Evolutionary conservation across 495 filamentous ascomycete genomes (phyloP).

Genomic region (Rostrohypoxylon terebratum): DNA sequence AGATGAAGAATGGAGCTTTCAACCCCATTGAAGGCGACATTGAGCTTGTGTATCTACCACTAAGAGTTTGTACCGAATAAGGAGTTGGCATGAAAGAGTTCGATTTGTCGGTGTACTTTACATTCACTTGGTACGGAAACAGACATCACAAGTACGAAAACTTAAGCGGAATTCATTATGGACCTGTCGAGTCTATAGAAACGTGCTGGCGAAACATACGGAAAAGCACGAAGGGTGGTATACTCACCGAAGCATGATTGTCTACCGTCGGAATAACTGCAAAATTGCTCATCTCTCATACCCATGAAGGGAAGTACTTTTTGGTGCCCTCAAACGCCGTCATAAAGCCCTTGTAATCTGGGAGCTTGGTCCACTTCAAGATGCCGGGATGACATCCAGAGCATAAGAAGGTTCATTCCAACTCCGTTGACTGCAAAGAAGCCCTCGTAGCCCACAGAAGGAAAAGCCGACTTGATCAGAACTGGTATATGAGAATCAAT

Average conservation of each 20-base stretch:
- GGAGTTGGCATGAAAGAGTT: no score
- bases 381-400: constrained; percentile 42
- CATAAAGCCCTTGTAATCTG: constrained; percentile 50
- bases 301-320: constrained; percentile 28
- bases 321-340: constrained; percentile 47
- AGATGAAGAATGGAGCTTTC: background rate
- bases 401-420: constrained; percentile 60
- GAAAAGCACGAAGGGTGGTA: constrained; percentile 29
- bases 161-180: constrained; percentile 14
- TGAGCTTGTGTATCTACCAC: background rate
- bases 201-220: constrained; percentile 17
- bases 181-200: constrained; percentile 16
- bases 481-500: constrained; percentile 41
- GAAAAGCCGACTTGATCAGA: constrained; percentile 50
- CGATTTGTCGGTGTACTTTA: background rate
- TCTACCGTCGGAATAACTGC: constrained; percentile 14
- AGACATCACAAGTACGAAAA: background rate
- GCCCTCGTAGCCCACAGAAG: constrained; percentile 59
- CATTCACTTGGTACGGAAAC: background rate
- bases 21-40: background rate
- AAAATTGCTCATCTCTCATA: constrained; percentile 32
- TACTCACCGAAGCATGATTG: constrained; percentile 35
- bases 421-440: constrained; percentile 54
- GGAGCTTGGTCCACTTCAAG: constrained; percentile 59
- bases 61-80: background rate